Evolutionary conservation across 2,329 filamentous ascomycete genomes (phyloP).

Genomic region (Xylaria sp.): DNA sequence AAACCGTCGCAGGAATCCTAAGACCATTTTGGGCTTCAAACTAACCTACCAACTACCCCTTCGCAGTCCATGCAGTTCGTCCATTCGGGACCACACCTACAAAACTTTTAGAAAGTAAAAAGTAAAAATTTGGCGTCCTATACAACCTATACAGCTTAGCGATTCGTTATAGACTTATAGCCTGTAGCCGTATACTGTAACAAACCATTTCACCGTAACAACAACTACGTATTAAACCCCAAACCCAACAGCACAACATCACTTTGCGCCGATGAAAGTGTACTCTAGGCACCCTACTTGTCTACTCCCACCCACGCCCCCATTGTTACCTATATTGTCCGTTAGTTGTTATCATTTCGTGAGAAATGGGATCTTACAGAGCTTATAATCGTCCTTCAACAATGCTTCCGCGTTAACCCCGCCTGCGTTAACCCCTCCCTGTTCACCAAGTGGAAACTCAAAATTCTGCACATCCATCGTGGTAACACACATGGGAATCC

Average conservation of each 20-base stretch:
- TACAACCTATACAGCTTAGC: no score
- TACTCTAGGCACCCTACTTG: slow-evolving; percentile 3
- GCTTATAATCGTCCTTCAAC: not conserved
- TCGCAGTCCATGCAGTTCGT: no score
- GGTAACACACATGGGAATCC: not conserved
- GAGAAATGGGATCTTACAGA: not conserved
- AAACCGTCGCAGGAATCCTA: no score
- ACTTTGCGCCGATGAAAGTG: slow-evolving; percentile 1
- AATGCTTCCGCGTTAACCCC: not conserved
- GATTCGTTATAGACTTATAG: no score
- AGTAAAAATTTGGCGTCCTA: no score
- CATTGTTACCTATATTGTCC: not conserved
- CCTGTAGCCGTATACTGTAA: no score
- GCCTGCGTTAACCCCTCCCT: not conserved
- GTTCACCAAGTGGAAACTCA: not conserved
- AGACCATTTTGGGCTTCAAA: no score
- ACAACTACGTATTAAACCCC: no score
- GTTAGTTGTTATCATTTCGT: not conserved
- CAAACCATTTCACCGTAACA: no score
- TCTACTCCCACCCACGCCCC: not conserved
- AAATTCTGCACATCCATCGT: not conserved
- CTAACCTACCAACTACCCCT: no score
- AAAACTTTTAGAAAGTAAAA: no score
- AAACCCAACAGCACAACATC: not conserved
- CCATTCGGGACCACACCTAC: no score